Evolutionary conservation across 371 early-diverging fungal species (phyloP), one percentile per base, ranked within the genome.

Genomic region (Blakeslea trispora): DNA sequence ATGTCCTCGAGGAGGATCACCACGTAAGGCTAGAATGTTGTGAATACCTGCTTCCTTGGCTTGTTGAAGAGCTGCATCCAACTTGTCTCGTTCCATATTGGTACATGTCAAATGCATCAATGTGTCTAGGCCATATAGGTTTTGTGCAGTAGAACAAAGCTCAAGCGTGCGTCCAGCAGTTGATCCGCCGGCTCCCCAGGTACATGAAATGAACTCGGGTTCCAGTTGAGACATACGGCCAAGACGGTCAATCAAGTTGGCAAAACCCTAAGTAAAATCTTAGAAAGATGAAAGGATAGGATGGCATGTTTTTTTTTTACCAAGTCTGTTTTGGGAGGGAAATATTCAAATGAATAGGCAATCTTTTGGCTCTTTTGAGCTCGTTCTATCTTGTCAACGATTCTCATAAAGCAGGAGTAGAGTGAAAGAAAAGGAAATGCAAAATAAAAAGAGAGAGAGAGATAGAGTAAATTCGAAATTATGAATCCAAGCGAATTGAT

Each of bases 31-130:
- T 57, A 98, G 71, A 53, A 98, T 93, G 70, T 95, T 96, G 53
- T 90, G 91, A 43, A 98, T 90, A 0, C 97, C 97, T 1, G 89
- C 83, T 8, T 75, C 75, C 61, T 94, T 92, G 8, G 96, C 97
- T 40, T 88, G 86, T 75, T 75, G 63, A 43, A 97, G 74, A 0
- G 96, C 96, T 22, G 69, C 60, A 61, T 97, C 95, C 32, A 97
- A 79, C 59, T 84, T 90, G 37, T 74, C 84, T n/a, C 83, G 79
- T 39, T 89, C 91, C 93, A 96, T 95, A 74, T 98, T 98, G 56
- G 98, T 96, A 68, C 97, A 96, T 0, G 98, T 96, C 64, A 98
- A 73, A 68, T 98, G 98, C 94, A 98, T 93, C 61, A 91, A 84
- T 0, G 95, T 89, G 57, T 95, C 93, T 13, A 96, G 75, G 2